Base-by-base conservation (phyloP, 257 asterid genomes). In the Primulina huaijiensis region DNA sequence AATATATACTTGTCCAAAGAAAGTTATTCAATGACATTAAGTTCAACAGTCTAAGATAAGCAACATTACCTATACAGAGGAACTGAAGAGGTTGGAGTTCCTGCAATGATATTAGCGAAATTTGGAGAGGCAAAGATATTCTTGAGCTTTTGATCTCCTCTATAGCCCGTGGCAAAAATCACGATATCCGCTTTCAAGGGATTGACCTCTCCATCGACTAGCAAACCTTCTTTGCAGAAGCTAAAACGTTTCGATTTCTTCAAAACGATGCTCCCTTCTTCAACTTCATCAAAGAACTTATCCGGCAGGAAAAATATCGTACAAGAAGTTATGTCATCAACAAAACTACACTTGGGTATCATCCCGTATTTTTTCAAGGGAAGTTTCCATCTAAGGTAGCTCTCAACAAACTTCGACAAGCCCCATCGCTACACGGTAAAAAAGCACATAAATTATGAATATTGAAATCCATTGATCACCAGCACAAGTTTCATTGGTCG, bases 131-230 rank as follows among this genome's bases (percentile, higher is more conserved):
- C 61, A 63, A 87, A 81, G 23, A 87, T 75, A 46, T 78, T 83
- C 50, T 63, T 72, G 60, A 87, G 85, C 76, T 82, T 87, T 68
- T 80, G 73, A 64, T 84, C 87, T 34, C 95, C 92, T 80, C 72
- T 81, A 56, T 78, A 86, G 37, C 92, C 92, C 0, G 92, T 88
- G 7, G 92, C 90, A 27, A 81, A 70, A 6, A 88, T 77, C 17
- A 88, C 87, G 3, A 88, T 5, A 60, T 84, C 95, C 6, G 83
- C 82, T 59, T 73, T 65, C 31, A 84, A 7, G n/a, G 79, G 80
- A 40, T 72, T 69, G 17, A 34, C 65, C 60, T 79, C 80, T 17
- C 65, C 90, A 61, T 81, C 87, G 35, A 81, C 50, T 53, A 78
- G 68, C 66, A 86, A 23, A 0, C 96, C 92, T 62, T 83, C 82